Base-by-base conservation (phyloP, 805 yeast genomes). In the Ogataea pignaliae region DNA sequence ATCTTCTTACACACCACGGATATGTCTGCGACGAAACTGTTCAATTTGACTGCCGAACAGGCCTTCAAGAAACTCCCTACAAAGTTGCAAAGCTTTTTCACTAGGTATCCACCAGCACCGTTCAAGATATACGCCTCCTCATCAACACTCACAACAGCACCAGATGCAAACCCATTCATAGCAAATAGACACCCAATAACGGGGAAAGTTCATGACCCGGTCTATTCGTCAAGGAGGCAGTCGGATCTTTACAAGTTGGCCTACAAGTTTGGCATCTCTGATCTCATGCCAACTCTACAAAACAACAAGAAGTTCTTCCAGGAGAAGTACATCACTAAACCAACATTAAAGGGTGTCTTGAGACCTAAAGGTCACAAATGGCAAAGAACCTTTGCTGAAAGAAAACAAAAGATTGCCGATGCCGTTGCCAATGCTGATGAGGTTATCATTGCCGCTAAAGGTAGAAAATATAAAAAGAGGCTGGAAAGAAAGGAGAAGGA, bases 181-280 rank as follows among this genome's bases (percentile, higher is more conserved):
- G 83, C 95, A 18, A 89, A 88, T 64, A 84, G 76, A 57, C 89
- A 89, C 63, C 88, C 95, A 16, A 77, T 84, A 17, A 88, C 95
- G 17, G 78, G 84, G n/a, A 72, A 68, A 54, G 79, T 82, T 69
- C 95, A 87, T 56, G 79, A 80, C 46, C 87, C 97, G 21, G 73
- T 79, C 53, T 86, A 78, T 65, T 86, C 96, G 9, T 69, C 83
- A 57, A 78, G 96, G 68, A 78, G 91, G 56, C 89, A 87, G 57
- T 79, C 90, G 15, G 96, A 83, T 51, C 68, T 90, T 42, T 88
- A 76, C 73, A 90, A 90, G 66, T 66, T 85, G 58, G 97, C 97
- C 2, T 73, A 78, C 59, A 77, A 81, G 55, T 85, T 77, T 55
- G 97, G 97, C n/a, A 72, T 90, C 7, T 73, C 79, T 34, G 88